Evolutionary conservation across 2,329 filamentous ascomycete genomes (phyloP), one percentile per base, ranked within the genome.

Genomic region (Phaeosphaeriaceae sp.): DNA sequence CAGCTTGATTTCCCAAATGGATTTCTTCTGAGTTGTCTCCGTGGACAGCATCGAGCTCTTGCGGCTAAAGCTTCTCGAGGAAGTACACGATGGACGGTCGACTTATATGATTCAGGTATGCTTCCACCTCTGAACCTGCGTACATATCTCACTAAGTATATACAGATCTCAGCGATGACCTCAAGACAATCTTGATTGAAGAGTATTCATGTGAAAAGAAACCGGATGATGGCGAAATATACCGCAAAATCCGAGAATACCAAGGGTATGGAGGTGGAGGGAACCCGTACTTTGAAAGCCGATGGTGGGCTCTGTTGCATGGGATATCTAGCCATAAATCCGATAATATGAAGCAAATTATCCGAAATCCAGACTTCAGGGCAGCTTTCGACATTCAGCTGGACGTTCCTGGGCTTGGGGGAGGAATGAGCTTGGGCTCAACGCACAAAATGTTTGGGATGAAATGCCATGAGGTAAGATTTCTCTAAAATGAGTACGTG

Each of bases 401-500:
- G 23, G 49, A 33, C 11, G 36, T 52, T n/a, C 49, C 46, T 18
- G 39, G 32, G 28, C 17, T 52, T 6, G 8, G 40, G 26, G 16
- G 40, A 28, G 45, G 46, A 23, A 48, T 52, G 34, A 38, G 33
- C 8, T 17, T 49, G n/a, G 36, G 37, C 21, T 44, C 33, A 11
- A 12, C 30, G 12, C 45, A 48, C n/a, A 52, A 36, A 40, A 48
- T 49, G 11, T 29, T 44, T 41, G 32, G 4, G n/a, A 52, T 45
- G 34, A 44, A 41, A 44, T 71, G 58, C 48, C 54, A 72, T 46
- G 58, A 75, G 50, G 67, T 74, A 58, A 56, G 62, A n/a, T 12
- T 17, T 41, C 38, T 26, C 20, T 26, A 29, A 39, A 57, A 29
- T 26, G 11, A 26, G 23, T 26, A 26, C 23, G 23, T 26, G 11